A percentile compares a stretch with the other conserved stretches of the same genome.
These are phyloP conservation scores for Rhodotorula sphaerocarpa DNA, from an alignment of 768 basidiomycete species.

Conservation along the genomic window DNA sequence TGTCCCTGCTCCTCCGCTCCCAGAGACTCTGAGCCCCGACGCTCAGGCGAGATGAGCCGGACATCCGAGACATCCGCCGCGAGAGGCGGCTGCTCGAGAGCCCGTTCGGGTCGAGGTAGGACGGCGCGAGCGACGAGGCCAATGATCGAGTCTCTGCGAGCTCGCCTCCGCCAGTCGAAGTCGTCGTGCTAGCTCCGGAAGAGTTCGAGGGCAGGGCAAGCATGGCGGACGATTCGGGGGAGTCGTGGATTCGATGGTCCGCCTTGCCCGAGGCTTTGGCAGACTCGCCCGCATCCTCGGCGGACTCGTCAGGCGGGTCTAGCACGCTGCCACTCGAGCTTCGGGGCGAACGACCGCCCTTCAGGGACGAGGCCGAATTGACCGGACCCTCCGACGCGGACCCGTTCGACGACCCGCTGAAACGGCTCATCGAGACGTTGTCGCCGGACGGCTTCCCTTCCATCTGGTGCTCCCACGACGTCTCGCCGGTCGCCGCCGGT, in stretches of 20 bases:
- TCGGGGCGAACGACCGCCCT: slow-evolving; percentile 14
- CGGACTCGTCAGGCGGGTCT: slow-evolving; percentile 31
- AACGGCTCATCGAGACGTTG: slow-evolving; percentile 22
- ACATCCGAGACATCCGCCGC: slow-evolving; percentile 25
- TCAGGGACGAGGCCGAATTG: background rate
- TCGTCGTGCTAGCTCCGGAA: slow-evolving; percentile 2
- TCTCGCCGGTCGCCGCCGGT: slow-evolving; percentile 34
- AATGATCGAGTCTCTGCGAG: slow-evolving; percentile 18
- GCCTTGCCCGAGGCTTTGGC: slow-evolving; percentile 1
- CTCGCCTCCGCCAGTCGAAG: background rate
- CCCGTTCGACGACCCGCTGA: slow-evolving; percentile 35
- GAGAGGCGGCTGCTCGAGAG: slow-evolving; percentile 10
- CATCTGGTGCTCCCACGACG: slow-evolving; percentile 35
- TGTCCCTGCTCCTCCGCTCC: slow-evolving; percentile 25
- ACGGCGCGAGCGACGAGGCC: slow-evolving; percentile 16
- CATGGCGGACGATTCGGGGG: slow-evolving; percentile 1
- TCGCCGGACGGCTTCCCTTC: background rate
- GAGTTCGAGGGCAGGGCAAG: background rate
- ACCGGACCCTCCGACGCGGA: no score
- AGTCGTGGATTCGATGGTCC: background rate
- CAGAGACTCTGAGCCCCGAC: slow-evolving; percentile 28
- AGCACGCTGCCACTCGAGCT: slow-evolving; percentile 15
- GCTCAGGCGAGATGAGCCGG: slow-evolving; percentile 1
- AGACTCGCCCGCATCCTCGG: slow-evolving; percentile 34
- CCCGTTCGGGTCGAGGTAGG: slow-evolving; percentile 6